A percentile compares a stretch with the other conserved stretches of the same genome.
Conservation (phyloP, 2,329 filamentous ascomycete genomes). For the Geosmithia flava region DNA sequence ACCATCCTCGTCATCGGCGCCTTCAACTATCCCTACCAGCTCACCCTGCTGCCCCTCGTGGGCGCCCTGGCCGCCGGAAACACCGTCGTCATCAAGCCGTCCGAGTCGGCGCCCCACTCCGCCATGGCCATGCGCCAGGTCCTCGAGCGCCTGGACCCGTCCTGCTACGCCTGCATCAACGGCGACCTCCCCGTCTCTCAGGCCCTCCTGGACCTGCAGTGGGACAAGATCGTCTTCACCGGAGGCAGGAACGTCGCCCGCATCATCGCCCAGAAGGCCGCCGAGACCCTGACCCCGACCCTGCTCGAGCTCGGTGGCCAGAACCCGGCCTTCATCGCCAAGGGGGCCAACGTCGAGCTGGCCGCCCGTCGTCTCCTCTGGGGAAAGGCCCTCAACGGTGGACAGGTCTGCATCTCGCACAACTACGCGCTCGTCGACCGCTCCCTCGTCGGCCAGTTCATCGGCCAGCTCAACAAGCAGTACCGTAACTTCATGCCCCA, state of each 20-base stretch:
- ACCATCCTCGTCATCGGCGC: constrained; percentile 76
- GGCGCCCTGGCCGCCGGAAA: constrained; percentile 91
- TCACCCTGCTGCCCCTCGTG: constrained; percentile 66
- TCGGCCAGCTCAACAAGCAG: constrained; percentile 60
- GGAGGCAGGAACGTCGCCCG: constrained; percentile 68
- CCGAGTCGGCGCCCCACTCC: constrained; percentile 64
- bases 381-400: constrained; percentile 77
- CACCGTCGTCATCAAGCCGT: constrained; percentile 82
- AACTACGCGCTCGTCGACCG: constrained; percentile 85
- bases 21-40: constrained; percentile 87
- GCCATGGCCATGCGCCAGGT: constrained; percentile 74
- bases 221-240: constrained; percentile 98
- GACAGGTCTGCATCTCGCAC: constrained; percentile 85
- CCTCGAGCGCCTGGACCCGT: constrained; percentile 61
- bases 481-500: constrained; percentile 73
- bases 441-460: constrained; percentile 56
- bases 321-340: constrained; percentile 87
- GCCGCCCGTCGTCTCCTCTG: constrained; percentile 78
- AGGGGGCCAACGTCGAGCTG: constrained; percentile 64
- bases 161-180: constrained; percentile 67
- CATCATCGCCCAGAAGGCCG: constrained; percentile 82
- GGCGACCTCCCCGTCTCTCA: constrained; percentile 72
- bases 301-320: constrained; percentile 80
- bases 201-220: constrained; percentile 73
- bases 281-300: constrained; percentile 77